Conservation (phyloP, 2,329 filamentous ascomycete species). For the Acrodontium crateriforme region DNA sequence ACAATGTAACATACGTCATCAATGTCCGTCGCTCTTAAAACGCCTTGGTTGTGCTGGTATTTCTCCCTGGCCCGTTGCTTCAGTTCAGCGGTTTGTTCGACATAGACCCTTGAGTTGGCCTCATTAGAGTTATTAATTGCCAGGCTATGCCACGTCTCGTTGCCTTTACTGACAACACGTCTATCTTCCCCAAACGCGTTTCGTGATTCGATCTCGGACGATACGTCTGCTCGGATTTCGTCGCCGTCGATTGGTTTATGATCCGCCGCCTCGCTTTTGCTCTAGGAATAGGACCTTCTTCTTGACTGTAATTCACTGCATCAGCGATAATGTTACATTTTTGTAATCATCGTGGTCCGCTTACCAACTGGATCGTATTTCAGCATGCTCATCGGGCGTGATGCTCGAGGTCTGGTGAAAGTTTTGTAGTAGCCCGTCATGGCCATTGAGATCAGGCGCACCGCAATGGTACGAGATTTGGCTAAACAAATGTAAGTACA, state of each 20-base stretch:
- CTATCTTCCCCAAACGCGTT: neutral
- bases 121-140: slow-evolving; percentile 1
- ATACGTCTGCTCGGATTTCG: neutral
- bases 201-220: neutral
- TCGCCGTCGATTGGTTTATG: neutral
- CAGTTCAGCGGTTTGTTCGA: too few relatives aligned
- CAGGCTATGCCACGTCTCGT: neutral
- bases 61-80: too few relatives aligned
- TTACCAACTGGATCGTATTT: slow-evolving; percentile 96
- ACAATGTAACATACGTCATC: too few relatives aligned
- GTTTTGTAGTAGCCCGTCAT: slow-evolving; percentile 97
- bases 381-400: slow-evolving; percentile 84
- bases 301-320: slow-evolving; percentile 46
- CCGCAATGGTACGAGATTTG: slow-evolving; percentile 83
- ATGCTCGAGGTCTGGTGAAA: slow-evolving; percentile 64
- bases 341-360: slow-evolving; percentile 14
- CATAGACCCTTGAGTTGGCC: neutral
- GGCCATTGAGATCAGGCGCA: slow-evolving; percentile 95
- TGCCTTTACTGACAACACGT: neutral
- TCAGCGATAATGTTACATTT: neutral
- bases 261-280: slow-evolving; percentile 57
- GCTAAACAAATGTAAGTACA: too few relatives aligned
- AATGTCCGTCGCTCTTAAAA: too few relatives aligned
- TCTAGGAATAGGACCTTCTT: slow-evolving; percentile 95
- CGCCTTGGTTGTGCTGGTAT: too few relatives aligned